phyloP scores from a whole-genome alignment of 306 rosid genomes.

The Abrus pulchellus region DNA sequence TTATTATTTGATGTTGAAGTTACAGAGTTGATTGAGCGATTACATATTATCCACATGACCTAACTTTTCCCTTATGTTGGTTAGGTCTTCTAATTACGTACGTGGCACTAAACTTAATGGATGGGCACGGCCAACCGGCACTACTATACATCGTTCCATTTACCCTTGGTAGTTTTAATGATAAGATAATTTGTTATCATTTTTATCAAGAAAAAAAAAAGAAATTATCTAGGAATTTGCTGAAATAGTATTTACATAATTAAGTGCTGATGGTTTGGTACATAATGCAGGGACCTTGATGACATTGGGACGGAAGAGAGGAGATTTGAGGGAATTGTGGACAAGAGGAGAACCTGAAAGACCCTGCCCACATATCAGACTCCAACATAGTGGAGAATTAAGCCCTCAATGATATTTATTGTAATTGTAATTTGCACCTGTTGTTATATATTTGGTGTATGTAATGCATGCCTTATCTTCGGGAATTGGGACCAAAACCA shows the following conservation, averaged over 20 bases:
- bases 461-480: constrained; percentile 37
- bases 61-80: constrained; percentile 12
- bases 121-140: constrained; percentile 99
- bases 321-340: constrained; percentile 79
- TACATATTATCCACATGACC: constrained; percentile 6
- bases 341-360: constrained; percentile 80
- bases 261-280: constrained; percentile 30
- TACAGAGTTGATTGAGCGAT: constrained; percentile 20
- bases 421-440: constrained; percentile 23
- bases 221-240: not conserved
- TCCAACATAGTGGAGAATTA: constrained; percentile 58
- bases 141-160: constrained; percentile 94
- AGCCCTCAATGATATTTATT: constrained; percentile 52
- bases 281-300: constrained; percentile 79
- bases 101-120: constrained; percentile 96
- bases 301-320: constrained; percentile 79
- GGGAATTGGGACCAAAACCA: constrained; percentile 41
- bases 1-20: constrained; percentile 23
- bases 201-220: not conserved
- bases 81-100: constrained; percentile 92
- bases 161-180: constrained; percentile 73
- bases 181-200: not conserved
- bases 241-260: not conserved
- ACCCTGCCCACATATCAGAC: constrained; percentile 76
- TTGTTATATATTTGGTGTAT: constrained; percentile 36